Evolutionary conservation across 148 eudicot genomes (phyloP), one percentile per base, ranked within the genome.

Genomic region (Silene uniflora): DNA sequence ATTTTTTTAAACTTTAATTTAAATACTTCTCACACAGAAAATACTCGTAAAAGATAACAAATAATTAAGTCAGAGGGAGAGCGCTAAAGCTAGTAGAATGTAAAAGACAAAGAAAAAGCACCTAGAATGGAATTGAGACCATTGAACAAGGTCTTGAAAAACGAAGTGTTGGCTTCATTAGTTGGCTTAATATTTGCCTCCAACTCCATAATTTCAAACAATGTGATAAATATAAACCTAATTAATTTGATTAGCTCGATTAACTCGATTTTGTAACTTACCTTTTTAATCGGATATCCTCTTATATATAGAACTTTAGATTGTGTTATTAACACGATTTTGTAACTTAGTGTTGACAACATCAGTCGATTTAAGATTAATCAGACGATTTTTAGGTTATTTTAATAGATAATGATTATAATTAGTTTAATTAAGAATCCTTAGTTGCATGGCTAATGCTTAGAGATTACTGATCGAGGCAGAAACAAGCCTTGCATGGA

Each of bases 111-210:
- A 35, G 63, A 68, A 19, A 29, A 6, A 62, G 22, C 35, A 81
- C 83, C 83, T 76, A 75, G 21, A 23, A 81, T 47, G 2, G 83
- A 71, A 32, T 81, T 81, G 46, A 72, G 71, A 66, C 76, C 83
- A 60, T 81, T 72, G 79, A 81, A 81, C 25, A 81, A 46, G 11
- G 83, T 81, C 68, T 76, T 81, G 46, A 81, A 60, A 62, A 76
- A 76, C 1, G 83, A 81, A 58, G 80, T 58, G 9, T 81, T 76
- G 63, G 80, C 75, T 71, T 69, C 76, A 55, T 67, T 23, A 17
- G 17, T 23, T 9, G 55, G 24, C 29, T 79, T 32, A 17, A 60
- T 47, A 52, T 76, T 80, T 39, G 79, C 83, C 24, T 75, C 83
- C 14, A 75, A 39, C 47, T 71, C 76, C 76, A 71, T 71, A 71